Conservation (phyloP, 805 yeast species). For the Kodamaea kaohsiungensis region DNA sequence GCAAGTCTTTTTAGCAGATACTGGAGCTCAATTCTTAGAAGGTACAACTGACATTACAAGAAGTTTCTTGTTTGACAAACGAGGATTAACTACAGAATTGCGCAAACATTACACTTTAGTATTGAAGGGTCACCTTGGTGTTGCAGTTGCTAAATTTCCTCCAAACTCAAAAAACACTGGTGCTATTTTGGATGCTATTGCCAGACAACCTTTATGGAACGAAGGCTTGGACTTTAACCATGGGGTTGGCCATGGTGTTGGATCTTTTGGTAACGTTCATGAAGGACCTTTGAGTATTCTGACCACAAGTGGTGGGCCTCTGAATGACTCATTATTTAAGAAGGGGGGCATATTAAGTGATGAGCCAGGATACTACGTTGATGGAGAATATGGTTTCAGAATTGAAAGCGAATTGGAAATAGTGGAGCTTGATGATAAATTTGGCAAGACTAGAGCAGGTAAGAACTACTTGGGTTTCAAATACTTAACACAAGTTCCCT, state of each 20-base stretch:
- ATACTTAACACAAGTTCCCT: conserved; percentile 46
- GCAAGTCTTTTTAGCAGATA: conserved; percentile 75
- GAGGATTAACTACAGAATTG: conserved; percentile 37
- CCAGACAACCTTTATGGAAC: conserved; percentile 80
- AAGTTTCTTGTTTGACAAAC: conserved; percentile 64
- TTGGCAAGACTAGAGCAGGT: conserved; percentile 37
- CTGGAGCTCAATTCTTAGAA: conserved; percentile 89
- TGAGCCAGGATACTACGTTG: conserved; percentile 94
- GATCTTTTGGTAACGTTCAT: conserved; percentile 86
- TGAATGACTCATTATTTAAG: conserved; percentile 40
- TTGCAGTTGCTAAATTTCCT: conserved; percentile 80
- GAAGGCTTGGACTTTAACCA: conserved; percentile 86
- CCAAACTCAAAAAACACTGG: conserved; percentile 64
- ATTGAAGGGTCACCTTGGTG: conserved; percentile 85
- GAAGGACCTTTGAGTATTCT: conserved; percentile 92
- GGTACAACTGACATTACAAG: conserved; percentile 98
- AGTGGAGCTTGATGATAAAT: conserved; percentile 44
- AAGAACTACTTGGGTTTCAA: conserved; percentile 35
- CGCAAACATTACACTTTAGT: conserved; percentile 81
- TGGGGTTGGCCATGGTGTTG: conserved; percentile 99
- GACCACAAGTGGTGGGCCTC: conserved; percentile 51
- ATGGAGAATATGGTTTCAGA: conserved; percentile 87
- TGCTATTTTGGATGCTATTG: conserved; percentile 72
- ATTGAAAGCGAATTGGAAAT: conserved; percentile 80
- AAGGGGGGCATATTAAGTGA: conserved; percentile 79